Base-by-base conservation (phyloP, 202 grass and related monocot genomes). In the Bolboschoenoplectus hybrid region DNA sequence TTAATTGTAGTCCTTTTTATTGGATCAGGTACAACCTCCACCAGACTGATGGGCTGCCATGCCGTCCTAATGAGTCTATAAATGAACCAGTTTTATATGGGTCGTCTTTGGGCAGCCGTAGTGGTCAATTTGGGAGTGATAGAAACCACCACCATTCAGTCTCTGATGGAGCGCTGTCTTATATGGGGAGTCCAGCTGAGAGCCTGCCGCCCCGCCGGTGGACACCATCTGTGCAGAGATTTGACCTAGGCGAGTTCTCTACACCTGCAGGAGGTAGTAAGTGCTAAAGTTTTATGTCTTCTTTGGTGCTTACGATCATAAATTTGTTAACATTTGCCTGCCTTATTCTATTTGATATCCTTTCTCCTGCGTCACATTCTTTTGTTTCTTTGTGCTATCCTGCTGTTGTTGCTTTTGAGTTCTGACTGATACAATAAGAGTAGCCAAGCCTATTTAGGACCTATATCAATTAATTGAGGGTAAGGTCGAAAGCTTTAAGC, bases 111-210 rank as follows among this genome's bases (percentile, higher is more conserved):
- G 90, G 93, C 49, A 92, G 92, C 85, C 92, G 87, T 85, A 95
- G 89, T 81, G 90, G 83, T 40, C 81, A 83, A 50, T 92, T 95
- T 81, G 91, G 87, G 51, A 92, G 90, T 82, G 97, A 95, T 50
- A 91, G 93, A 81, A 95, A 94, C 87, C 93, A 95, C 65, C 91
- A 95, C 64, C 96, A 98, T 88, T 98, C 93, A 65, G 85, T 91
- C 43, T 99, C 97, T 89, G 97, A 99, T 88, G 97, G 97, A 38
- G 93, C 97, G 76, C 82, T 94, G 40, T 99, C 97, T 76, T 96
- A 96, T 86, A 91, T 94, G 67, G 97, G 89, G 81, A 99, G 93
- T 86, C 93, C 97, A 69, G 82, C 92, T 81, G 97, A 99, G 52
- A 91, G 87, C 83, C 77, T 95, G 64, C 93, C 91, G 46, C 89